These are phyloP conservation scores for Trametes gibbosa DNA, from an alignment of 768 basidiomycete genomes.

Conservation along the genomic window DNA sequence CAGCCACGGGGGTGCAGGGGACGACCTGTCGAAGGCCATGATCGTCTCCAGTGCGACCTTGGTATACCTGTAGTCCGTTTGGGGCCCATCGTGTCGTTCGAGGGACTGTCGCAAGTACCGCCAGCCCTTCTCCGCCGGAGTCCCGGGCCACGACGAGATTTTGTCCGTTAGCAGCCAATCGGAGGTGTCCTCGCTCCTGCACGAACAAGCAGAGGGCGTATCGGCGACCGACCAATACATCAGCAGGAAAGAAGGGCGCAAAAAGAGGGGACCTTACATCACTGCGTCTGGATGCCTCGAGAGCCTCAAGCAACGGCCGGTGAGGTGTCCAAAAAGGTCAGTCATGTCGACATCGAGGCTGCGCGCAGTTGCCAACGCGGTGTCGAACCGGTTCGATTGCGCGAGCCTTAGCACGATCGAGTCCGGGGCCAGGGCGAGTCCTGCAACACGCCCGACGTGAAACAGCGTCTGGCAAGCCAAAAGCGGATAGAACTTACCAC, in stretches of 20 bases:
- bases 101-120: slow-evolving; percentile 81
- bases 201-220: neutral
- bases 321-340: slow-evolving; percentile 75
- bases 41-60: slow-evolving; percentile 78
- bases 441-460: slow-evolving; percentile 31
- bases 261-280: slow-evolving; percentile 42
- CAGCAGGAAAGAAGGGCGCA: neutral
- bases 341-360: slow-evolving; percentile 84
- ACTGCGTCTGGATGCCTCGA: slow-evolving; percentile 58
- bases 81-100: slow-evolving; percentile 68
- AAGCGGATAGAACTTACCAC: slow-evolving; percentile 50
- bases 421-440: slow-evolving; percentile 46
- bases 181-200: slow-evolving; percentile 66
- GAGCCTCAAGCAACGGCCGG: slow-evolving; percentile 75
- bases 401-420: slow-evolving; percentile 77
- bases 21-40: slow-evolving; percentile 57
- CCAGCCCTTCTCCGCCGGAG: slow-evolving; percentile 79
- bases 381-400: slow-evolving; percentile 74
- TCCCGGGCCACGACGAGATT: slow-evolving; percentile 80
- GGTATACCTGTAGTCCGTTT: slow-evolving; percentile 73
- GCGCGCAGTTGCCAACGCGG: slow-evolving; percentile 74
- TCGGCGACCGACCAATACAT: slow-evolving; percentile 1
- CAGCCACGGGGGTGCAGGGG: slow-evolving; percentile 80
- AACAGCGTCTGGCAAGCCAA: neutral
- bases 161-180: slow-evolving; percentile 86